These are phyloP conservation scores for Malus sylvestris DNA, from an alignment of 306 rosid genomes.

Conservation along the genomic window DNA sequence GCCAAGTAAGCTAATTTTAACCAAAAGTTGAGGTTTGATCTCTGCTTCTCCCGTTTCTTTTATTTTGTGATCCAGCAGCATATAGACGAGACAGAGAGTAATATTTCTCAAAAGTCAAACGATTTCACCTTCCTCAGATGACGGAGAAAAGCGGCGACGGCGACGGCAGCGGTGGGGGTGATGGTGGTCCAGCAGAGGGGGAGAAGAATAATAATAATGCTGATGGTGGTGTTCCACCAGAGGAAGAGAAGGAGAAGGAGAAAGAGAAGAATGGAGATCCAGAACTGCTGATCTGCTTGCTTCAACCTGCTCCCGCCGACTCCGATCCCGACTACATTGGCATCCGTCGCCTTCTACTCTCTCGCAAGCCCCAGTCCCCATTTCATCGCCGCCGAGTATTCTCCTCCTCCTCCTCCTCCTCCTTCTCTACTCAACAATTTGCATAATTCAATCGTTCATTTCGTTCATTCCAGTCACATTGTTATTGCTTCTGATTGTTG, in stretches of 20 bases:
- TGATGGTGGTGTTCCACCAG: not conserved
- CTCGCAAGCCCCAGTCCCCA: conserved; percentile 57
- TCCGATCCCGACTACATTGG: conserved; percentile 56
- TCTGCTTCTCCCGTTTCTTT: not conserved
- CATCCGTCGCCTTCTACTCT: conserved; percentile 73
- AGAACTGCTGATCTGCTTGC: conserved; percentile 61
- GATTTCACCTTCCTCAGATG: not conserved
- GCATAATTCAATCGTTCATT: not conserved
- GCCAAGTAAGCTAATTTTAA: too few relatives aligned
- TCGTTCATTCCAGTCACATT: not conserved
- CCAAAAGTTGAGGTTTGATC: too few relatives aligned
- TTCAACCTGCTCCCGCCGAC: conserved; percentile 55
- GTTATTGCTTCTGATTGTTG: not conserved
- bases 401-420: conserved; percentile 1
- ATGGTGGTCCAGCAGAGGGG: not conserved
- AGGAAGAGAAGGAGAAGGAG: conserved; percentile 12
- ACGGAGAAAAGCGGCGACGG: not conserved
- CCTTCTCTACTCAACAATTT: not conserved
- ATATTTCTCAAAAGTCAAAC: not conserved
- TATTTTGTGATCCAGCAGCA: not conserved
- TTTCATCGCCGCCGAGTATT: conserved; percentile 58
- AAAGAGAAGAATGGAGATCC: conserved; percentile 44
- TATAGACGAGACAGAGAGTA: not conserved
- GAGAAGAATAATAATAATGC: not conserved
- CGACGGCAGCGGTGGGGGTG: not conserved